Conservation (phyloP, 2,329 filamentous ascomycete species). For the Meredithiella fracta region DNA sequence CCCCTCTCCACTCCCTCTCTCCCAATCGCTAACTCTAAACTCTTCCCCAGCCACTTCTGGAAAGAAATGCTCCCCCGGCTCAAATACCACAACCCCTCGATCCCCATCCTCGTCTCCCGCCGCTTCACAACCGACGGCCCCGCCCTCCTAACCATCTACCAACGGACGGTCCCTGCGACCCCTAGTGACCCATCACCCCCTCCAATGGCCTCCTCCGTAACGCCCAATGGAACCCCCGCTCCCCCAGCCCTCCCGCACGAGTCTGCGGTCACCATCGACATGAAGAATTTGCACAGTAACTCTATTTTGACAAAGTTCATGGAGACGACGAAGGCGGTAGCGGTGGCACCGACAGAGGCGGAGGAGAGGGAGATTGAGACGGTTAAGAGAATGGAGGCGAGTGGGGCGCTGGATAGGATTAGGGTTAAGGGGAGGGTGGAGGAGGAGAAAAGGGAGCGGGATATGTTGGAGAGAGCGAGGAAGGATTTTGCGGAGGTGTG, state of each 20-base stretch:
- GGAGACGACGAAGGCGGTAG: conserved; percentile 41
- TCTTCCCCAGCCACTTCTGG: conserved; percentile 64
- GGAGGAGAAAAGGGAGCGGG: conserved; percentile 10
- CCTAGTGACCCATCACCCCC: conserved; percentile 23
- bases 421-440: conserved; percentile 9
- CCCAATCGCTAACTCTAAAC: background rate
- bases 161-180: conserved; percentile 26
- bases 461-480: conserved; percentile 12
- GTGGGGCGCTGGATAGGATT: conserved; percentile 6
- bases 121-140: conserved; percentile 37
- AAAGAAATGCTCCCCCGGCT: conserved; percentile 62
- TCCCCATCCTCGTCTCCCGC: conserved; percentile 70
- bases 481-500: conserved; percentile 20
- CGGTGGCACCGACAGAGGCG: conserved; percentile 39
- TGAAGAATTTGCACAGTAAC: conserved; percentile 43
- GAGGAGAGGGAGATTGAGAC: conserved; percentile 34
- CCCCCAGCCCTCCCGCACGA: conserved; percentile 32
- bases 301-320: conserved; percentile 49
- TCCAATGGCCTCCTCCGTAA: conserved; percentile 28
- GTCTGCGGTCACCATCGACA: conserved; percentile 39
- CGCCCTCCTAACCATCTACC: conserved; percentile 50
- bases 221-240: conserved; percentile 28
- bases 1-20: conserved; percentile 15
- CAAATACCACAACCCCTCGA: conserved; percentile 82
- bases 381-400: background rate